Base-by-base conservation (phyloP, 768 basidiomycete species). In the Erythrobasidium yunnanense region DNA sequence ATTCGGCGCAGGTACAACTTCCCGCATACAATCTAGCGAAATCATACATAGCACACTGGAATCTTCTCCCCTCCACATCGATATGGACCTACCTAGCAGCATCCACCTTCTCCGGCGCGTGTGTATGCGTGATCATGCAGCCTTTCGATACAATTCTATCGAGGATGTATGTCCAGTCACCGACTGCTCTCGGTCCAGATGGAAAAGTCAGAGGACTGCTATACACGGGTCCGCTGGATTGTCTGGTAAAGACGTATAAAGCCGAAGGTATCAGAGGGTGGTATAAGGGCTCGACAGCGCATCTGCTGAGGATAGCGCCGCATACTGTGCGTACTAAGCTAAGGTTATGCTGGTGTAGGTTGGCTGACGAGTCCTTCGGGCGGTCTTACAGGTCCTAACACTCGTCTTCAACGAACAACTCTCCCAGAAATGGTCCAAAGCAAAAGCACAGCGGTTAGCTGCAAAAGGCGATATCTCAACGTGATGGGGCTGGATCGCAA, bases 261-360 rank as follows among this genome's bases (percentile, higher is more conserved):
- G 79, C 85, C 0, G 95, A 99, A 78, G 95, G 95, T 32, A 77
- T 90, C 8, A 79, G 83, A 23, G 95, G 90, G n/a, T 88, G 87
- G 87, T 99, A 99, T 79, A 96, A 96, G 80, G 92, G 93, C 45
- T 90, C 90, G 1, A 88, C 88, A 0, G 92, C 93, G 1, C 93
- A 96, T 76, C 88, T 95, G 2, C 27, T 49, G 5, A 51, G 71
- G 15, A 72, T 74, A 42, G 69, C 63, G 0, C 71, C 70, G 4
- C 70, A 70, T 67, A 71, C 71, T 8, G 71, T 69, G 18, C 0
- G 67, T 23, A 32, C 30, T 55, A 7, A 62, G 11, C 54, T 34
- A 29, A 22, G 46, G 7, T 27, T 32, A 2, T 7, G 42, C 51
- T 5, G 8, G 2, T 32, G 3, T 29, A 3, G 29, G 30, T 42